Evolutionary conservation across 108 stramenopile genomes (phyloP).

Genomic region (Skeletonema costatum): DNA sequence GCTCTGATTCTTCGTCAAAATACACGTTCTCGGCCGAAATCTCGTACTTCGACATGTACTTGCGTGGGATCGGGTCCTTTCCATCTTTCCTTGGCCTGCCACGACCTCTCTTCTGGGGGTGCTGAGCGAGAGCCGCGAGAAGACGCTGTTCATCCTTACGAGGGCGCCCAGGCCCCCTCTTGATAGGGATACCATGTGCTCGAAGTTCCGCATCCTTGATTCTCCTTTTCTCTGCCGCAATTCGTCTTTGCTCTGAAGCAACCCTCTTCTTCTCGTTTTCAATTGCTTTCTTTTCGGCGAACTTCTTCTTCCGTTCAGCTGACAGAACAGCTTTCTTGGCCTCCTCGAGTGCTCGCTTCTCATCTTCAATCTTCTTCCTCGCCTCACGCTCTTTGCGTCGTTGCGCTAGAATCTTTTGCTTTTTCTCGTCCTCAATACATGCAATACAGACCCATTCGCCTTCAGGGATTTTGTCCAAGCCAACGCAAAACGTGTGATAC

Average conservation of each 20-base stretch:
- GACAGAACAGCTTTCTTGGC: slow-evolving; percentile 24
- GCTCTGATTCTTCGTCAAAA: slow-evolving; percentile 10
- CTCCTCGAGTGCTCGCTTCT: slow-evolving; percentile 19
- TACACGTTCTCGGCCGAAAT: slow-evolving; percentile 15
- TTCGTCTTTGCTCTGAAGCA: slow-evolving; percentile 9
- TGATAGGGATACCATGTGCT: slow-evolving; percentile 6
- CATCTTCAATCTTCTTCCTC: slow-evolving; percentile 25
- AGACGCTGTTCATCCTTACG: slow-evolving; percentile 17
- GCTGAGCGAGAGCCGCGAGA: neutral
- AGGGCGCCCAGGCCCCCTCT: slow-evolving; percentile 25
- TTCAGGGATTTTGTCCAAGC: slow-evolving; percentile 31
- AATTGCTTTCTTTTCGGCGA: slow-evolving; percentile 15
- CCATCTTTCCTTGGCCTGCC: slow-evolving; percentile 53
- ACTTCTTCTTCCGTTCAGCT: slow-evolving; percentile 14
- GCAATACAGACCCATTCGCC: slow-evolving; percentile 45
- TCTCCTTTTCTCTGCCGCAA: slow-evolving; percentile 6
- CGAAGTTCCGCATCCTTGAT: slow-evolving; percentile 7
- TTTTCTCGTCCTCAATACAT: slow-evolving; percentile 46
- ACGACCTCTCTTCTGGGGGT: slow-evolving; percentile 42
- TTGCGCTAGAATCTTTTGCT: slow-evolving; percentile 33
- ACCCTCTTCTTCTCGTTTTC: slow-evolving; percentile 23
- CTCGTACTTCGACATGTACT: slow-evolving; percentile 7
- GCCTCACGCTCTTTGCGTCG: slow-evolving; percentile 19
- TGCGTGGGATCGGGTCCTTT: slow-evolving; percentile 37
- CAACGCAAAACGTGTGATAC: slow-evolving; percentile 52